These are phyloP conservation scores for Annulohypoxylon stygium DNA, from an alignment of 495 filamentous ascomycete species.

Conservation along the genomic window DNA sequence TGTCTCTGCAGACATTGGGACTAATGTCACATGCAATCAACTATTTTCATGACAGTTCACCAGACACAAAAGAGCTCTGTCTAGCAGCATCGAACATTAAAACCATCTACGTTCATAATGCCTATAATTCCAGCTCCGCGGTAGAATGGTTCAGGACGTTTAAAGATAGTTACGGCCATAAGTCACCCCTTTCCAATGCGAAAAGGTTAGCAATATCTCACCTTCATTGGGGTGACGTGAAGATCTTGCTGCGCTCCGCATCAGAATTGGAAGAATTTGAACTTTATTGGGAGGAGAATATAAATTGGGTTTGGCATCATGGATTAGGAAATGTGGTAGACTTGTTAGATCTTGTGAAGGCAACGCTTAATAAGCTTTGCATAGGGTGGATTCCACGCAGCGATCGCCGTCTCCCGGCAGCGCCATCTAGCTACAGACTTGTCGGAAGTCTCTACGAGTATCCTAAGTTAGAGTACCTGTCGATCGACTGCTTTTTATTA, in stretches of 20 bases:
- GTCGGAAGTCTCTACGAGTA: not conserved
- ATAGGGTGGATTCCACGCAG: constrained; percentile 3
- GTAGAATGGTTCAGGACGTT: too few species aligned
- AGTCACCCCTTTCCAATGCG: not conserved
- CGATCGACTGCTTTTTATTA: constrained; percentile 3
- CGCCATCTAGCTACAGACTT: not conserved
- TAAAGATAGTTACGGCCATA: not conserved
- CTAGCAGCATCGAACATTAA: constrained; percentile 10
- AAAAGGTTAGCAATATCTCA: constrained; percentile 8
- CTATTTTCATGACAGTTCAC: not conserved
- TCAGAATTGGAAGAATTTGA: constrained; percentile 15
- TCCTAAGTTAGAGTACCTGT: constrained; percentile 1
- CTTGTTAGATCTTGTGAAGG: constrained; percentile 3
- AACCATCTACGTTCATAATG: constrained; percentile 12
- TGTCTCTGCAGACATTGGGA: constrained; percentile 8
- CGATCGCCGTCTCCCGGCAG: not conserved
- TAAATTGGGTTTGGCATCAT: not conserved
- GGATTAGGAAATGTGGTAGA: not conserved
- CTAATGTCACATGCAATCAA: not conserved
- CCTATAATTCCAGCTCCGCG: too few species aligned
- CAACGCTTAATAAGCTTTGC: constrained; percentile 8
- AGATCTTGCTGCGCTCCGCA: not conserved
- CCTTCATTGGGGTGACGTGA: not conserved
- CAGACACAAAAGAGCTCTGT: not conserved
- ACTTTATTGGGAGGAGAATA: constrained; percentile 8